These are phyloP conservation scores for Metschnikowia anglica DNA, from an alignment of 805 yeast species.

Conservation along the genomic window DNA sequence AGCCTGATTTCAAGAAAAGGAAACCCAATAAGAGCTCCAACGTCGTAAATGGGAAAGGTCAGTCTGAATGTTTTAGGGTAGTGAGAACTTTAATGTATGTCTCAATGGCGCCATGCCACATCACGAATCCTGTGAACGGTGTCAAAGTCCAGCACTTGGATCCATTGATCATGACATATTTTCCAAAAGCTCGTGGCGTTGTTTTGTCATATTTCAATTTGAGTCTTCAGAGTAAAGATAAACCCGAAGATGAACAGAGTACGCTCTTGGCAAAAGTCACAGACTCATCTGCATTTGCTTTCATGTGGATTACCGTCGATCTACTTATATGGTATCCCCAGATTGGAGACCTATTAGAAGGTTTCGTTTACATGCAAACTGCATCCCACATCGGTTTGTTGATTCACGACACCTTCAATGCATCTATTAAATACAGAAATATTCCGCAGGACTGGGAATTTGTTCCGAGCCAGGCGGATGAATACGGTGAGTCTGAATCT, in stretches of 20 bases:
- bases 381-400: conserved; percentile 92
- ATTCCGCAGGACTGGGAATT: conserved; percentile 89
- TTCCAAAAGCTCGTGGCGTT: conserved; percentile 71
- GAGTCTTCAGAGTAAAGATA: conserved; percentile 18
- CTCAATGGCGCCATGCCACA: conserved; percentile 82
- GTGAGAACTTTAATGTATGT: conserved; percentile 66
- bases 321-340: conserved; percentile 87
- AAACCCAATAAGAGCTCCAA: conserved; percentile 33
- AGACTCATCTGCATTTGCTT: conserved; percentile 83
- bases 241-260: conserved; percentile 36
- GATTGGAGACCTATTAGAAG: conserved; percentile 84
- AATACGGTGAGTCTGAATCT: conserved; percentile 28
- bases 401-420: conserved; percentile 92
- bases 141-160: conserved; percentile 86
- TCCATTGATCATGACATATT: conserved; percentile 83
- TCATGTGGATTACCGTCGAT: conserved; percentile 82
- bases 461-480: conserved; percentile 75
- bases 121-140: conserved; percentile 70
- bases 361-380: conserved; percentile 86
- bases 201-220: conserved; percentile 77
- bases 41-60: conserved; percentile 41
- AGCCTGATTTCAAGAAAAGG: conserved; percentile 7
- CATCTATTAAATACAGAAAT: conserved; percentile 78
- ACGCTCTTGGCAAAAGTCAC: conserved; percentile 63
- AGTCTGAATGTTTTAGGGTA: conserved; percentile 68